Percentiles rank a stretch among this genome's conserved stretches.
phyloP scores from a whole-genome alignment of 352 stramenopile species.

The Pythium rishiriense region DNA sequence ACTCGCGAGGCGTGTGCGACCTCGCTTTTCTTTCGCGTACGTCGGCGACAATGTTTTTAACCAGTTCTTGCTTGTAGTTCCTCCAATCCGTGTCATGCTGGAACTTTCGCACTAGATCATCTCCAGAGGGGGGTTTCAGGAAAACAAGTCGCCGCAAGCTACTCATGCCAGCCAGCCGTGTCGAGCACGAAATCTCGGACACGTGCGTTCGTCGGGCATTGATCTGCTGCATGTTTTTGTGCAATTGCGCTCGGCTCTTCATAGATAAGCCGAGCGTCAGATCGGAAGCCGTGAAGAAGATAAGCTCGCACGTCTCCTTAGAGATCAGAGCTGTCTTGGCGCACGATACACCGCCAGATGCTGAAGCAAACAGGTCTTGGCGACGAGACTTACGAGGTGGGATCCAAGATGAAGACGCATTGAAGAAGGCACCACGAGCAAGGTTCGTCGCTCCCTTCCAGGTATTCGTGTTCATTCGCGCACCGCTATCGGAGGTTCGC shows the following conservation, averaged over 20 bases:
- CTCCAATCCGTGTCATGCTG: slow-evolving; percentile 22
- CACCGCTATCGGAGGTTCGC: background rate
- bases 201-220: background rate
- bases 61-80: slow-evolving; percentile 23
- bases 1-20: background rate
- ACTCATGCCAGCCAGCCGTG: background rate
- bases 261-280: slow-evolving; percentile 36
- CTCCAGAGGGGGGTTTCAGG: slow-evolving; percentile 13
- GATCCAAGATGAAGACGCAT: slow-evolving; percentile 56
- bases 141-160: slow-evolving; percentile 16
- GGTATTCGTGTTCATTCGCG: background rate
- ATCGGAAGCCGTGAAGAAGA: slow-evolving; percentile 52
- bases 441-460: slow-evolving; percentile 6
- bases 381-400: slow-evolving; percentile 35
- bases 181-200: background rate
- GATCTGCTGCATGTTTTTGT: slow-evolving; percentile 37
- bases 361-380: slow-evolving; percentile 15
- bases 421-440: slow-evolving; percentile 46
- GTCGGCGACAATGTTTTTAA: slow-evolving; percentile 20
- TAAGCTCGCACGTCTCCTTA: slow-evolving; percentile 38
- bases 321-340: slow-evolving; percentile 52
- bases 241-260: slow-evolving; percentile 36
- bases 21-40: background rate
- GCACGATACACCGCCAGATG: slow-evolving; percentile 29
- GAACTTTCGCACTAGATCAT: slow-evolving; percentile 20